Evolutionary conservation across 1,139 yeast genomes (phyloP).

Genomic region (Suhomyces wounanorum): DNA sequence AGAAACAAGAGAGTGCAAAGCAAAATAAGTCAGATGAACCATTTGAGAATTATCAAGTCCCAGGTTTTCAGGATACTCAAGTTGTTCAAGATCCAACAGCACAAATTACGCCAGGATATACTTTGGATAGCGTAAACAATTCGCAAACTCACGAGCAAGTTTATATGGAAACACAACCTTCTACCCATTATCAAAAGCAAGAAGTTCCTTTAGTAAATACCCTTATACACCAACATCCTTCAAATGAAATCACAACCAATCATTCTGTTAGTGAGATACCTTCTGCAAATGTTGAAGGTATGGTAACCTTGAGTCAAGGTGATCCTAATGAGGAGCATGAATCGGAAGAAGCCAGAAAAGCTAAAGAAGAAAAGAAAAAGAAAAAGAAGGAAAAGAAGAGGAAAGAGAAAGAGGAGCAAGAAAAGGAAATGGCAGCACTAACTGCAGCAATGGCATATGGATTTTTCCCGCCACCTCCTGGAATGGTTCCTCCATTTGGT

Average conservation of each 20-base stretch:
- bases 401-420: slow-evolving; percentile 21
- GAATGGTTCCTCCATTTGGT: slow-evolving; percentile 12
- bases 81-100: not conserved
- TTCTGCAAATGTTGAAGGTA: not conserved
- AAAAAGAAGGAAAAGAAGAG: slow-evolving; percentile 24
- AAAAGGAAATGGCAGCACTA: slow-evolving; percentile 28
- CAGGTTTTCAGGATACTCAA: slow-evolving; percentile 9
- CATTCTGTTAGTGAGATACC: not conserved
- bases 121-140: not conserved
- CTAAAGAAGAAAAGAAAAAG: slow-evolving; percentile 20
- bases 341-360: slow-evolving; percentile 16
- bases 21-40: slow-evolving; percentile 26
- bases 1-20: slow-evolving; percentile 10
- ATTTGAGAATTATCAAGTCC: slow-evolving; percentile 28
- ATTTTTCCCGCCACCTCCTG: slow-evolving; percentile 13
- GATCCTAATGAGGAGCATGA: slow-evolving; percentile 7
- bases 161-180: not conserved
- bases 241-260: not conserved
- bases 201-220: slow-evolving; percentile 2
- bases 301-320: slow-evolving; percentile 5
- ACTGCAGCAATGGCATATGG: slow-evolving; percentile 18
- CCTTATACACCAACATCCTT: not conserved
- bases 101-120: not conserved
- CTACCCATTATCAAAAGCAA: not conserved
- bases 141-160: not conserved